Base-by-base conservation (phyloP, 345 rosid species). In the Dovyalis caffra region DNA sequence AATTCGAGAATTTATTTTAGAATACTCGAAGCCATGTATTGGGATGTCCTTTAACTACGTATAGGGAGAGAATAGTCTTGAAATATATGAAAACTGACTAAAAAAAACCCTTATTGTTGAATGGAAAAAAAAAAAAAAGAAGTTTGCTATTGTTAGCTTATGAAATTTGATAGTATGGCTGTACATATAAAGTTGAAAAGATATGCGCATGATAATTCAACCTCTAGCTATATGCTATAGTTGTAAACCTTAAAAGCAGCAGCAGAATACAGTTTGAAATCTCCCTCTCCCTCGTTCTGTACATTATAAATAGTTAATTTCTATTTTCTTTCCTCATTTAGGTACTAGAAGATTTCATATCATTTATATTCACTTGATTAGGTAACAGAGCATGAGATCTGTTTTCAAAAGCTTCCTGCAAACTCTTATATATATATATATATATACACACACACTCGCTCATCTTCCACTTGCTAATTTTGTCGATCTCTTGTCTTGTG, bases 381-480 rank as follows among this genome's bases (percentile, higher is more conserved):
- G 68, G 66, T 4, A 45, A 38, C 70, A 26, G 69, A 29, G 56
- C 16, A 76, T 76, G 53, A 66, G n/a, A n/a, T n/a, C n/a, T 68
- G 80, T 49, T 8, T n/a, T 66, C 51, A 62, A 73, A 76, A 74
- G 80, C 76, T 53, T 66, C 29, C 67, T 12, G 35, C 72, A 61
- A 40, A 60, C 32, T 78, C 78, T 32, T 23, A 25, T n/a, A n/a
- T n/a, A n/a, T n/a, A n/a, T n/a, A n/a, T n/a, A n/a, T n/a, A n/a
- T n/a, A n/a, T n/a, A n/a, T n/a, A n/a, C n/a, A n/a, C n/a, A n/a
- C n/a, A n/a, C n/a, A n/a, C n/a, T n/a, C n/a, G 35, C 43, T 47
- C 26, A 45, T 40, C 38, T 35, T 26, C 74, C 80, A 80, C 79
- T 85, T 80, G 83, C 83, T 76, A 65, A 68, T 49, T 71, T 66